Base-by-base conservation (phyloP, 1,139 yeast species). In the Diutina sp. region DNA sequence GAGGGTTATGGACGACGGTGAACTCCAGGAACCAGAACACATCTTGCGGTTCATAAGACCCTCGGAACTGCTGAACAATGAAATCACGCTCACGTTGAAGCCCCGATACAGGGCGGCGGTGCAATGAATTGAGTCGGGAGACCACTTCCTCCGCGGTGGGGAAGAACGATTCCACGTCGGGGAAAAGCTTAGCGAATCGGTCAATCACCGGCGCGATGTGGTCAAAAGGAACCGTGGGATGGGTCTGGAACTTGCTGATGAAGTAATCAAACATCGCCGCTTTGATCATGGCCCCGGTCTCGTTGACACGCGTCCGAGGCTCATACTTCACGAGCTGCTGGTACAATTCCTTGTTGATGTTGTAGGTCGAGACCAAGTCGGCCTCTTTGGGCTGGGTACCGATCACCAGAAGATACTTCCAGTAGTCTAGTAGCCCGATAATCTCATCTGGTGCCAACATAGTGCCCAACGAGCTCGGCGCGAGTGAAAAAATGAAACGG, bases 1-100 rank as follows among this genome's bases (percentile, higher is more conserved):
- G 53, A 32, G 53, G 53, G 14, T 50, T 50, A 29, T 50, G 53
- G 32, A 16, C 18, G 8, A 50, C 25, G 45, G 53, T 50, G 29
- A 50, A n/a, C 21, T 50, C 53, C n/a, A 21, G 32, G 21, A 50
- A 16, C 53, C 44, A 50, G 32, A 50, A 50, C 45, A 50, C 53
- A 16, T 50, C 53, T 28, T 50, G n/a, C 14, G 53, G 53, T 7
- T 47, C 51, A 28, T 32, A 32, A 4, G 14, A 16, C 9, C 53
- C 53, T 4, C 29, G 6, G 14, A 50, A 50, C 25, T 4, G 3
- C 11, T 2, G 12, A 6, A 16, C 21, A 4, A 32, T 21, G 7
- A 30, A 44, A 1, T 50, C 53, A 4, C 30, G n/a, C 16, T 50
- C 53, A 4, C 35, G 16, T 4, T n/a, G 6, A 8, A 50, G 7